These are phyloP conservation scores for Botrytis sinoallii DNA, from an alignment of 2,329 filamentous ascomycete genomes.

Conservation along the genomic window DNA sequence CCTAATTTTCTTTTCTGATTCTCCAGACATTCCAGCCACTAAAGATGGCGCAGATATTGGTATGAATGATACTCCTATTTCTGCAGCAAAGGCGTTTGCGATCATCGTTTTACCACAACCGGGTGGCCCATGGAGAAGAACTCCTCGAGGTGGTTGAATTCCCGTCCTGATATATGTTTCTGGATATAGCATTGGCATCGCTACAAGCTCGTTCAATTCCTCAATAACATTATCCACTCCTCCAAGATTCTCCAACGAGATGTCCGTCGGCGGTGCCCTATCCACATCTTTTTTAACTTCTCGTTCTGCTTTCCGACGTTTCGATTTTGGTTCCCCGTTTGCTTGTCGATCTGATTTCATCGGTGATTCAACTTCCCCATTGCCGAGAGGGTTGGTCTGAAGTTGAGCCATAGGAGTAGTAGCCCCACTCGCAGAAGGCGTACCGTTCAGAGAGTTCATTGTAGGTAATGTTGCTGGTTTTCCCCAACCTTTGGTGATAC, in stretches of 20 bases:
- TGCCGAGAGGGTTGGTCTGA: constrained; percentile 27
- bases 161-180: constrained; percentile 63
- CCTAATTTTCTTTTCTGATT: constrained; percentile 81
- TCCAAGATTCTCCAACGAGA: constrained; percentile 69
- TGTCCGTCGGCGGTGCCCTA: constrained; percentile 61
- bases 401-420: constrained; percentile 28
- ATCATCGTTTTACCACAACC: constrained; percentile 87
- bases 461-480: constrained; percentile 37
- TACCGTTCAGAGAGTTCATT: constrained; percentile 28
- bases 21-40: constrained; percentile 83
- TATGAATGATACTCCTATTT: constrained; percentile 73
- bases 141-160: constrained; percentile 68
- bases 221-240: constrained; percentile 71
- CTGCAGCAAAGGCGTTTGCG: constrained; percentile 73
- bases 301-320: constrained; percentile 57
- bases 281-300: constrained; percentile 52
- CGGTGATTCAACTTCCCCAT: constrained; percentile 29
- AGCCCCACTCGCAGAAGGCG: constrained; percentile 24
- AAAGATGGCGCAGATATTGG: constrained; percentile 78
- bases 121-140: constrained; percentile 77
- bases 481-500: constrained; percentile 58
- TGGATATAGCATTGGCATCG: constrained; percentile 67
- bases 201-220: constrained; percentile 67
- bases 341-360: constrained; percentile 50
- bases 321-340: constrained; percentile 64